Evolutionary conservation across 2,329 filamentous ascomycete genomes (phyloP).

Genomic region (Fusarium chlamydosporum): DNA sequence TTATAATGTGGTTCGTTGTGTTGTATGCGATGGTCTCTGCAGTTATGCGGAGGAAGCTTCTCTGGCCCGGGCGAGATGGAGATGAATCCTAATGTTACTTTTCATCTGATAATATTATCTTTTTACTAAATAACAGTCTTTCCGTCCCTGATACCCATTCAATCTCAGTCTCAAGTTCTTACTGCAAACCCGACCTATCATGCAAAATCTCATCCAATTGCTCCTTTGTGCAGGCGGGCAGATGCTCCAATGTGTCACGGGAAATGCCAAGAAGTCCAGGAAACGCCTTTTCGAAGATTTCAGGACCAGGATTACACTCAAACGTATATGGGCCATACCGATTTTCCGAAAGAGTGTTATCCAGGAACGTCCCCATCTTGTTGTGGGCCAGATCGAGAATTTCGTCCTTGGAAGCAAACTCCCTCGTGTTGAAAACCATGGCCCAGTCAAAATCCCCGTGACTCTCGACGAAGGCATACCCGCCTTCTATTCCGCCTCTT

Average conservation of each 20-base stretch:
- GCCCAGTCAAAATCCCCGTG: conserved; percentile 25
- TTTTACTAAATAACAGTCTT: not conserved
- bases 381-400: conserved; percentile 24
- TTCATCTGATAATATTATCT: not conserved
- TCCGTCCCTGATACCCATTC: not conserved
- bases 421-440: conserved; percentile 36
- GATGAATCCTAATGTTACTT: conserved; percentile 23
- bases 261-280: not conserved
- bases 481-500: conserved; percentile 25
- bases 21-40: conserved; percentile 41
- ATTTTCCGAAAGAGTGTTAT: not conserved
- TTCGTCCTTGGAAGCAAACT: conserved; percentile 17
- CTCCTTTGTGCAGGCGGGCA: not conserved
- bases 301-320: not conserved
- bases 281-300: not conserved
- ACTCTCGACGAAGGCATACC: conserved; percentile 15
- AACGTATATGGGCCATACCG: not conserved
- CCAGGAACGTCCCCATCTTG: not conserved
- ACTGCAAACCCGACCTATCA: not conserved
- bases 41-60: conserved; percentile 42
- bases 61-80: conserved; percentile 50
- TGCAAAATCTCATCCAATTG: not conserved
- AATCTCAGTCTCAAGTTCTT: too few relatives aligned
- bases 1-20: conserved; percentile 48
- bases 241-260: not conserved